Base-by-base conservation (phyloP, 2,329 filamentous ascomycete genomes). In the Ophiostoma montium region DNA sequence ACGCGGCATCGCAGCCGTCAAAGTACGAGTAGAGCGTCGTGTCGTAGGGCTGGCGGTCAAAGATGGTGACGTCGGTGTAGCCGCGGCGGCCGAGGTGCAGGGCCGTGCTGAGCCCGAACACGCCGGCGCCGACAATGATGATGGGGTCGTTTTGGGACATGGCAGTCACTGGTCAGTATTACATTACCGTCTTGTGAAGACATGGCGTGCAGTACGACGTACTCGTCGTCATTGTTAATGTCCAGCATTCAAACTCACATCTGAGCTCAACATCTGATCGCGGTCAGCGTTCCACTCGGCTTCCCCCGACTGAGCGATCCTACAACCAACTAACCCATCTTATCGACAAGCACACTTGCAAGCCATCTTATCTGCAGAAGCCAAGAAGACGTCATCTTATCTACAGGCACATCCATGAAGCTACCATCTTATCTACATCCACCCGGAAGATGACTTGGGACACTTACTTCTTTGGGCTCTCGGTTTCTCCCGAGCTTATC, bases 1-100 rank as follows among this genome's bases (percentile, higher is more conserved):
- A 70, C 0, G 70, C 68, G 2, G 62, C 63, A 55, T 71, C 68
- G 45, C 65, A 64, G 19, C 70, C 70, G 1, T 58, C 51, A 1
- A 60, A 53, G 48, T 67, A 68, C 7, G 65, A 64, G 47, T 74
- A 74, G 0, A 56, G 57, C 0, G 60, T 60, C 32, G 65, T 49
- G 12, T 67, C 61, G 32, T 70, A 62, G 16, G 65, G 59, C 54
- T 74, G 68, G 38, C 38, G 27, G 19, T 41, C 38, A 23, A 41
- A 41, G 53, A 64, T 64, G 55, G 64, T 72, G 23, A 75, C 61
- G 51, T 69, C 62, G 6, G 18, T 61, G 56, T 73, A 75, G 3
- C 71, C 72, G 11, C 66, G 57, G 44, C 61, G 59, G 8, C 63
- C 64, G 5, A 71, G 62, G 54, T 69, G 65, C 27, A 71, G 55